Evolutionary conservation across 768 basidiomycete species (phyloP), one percentile per base, ranked within the genome.

Genomic region (Leucosporidium scottii): DNA sequence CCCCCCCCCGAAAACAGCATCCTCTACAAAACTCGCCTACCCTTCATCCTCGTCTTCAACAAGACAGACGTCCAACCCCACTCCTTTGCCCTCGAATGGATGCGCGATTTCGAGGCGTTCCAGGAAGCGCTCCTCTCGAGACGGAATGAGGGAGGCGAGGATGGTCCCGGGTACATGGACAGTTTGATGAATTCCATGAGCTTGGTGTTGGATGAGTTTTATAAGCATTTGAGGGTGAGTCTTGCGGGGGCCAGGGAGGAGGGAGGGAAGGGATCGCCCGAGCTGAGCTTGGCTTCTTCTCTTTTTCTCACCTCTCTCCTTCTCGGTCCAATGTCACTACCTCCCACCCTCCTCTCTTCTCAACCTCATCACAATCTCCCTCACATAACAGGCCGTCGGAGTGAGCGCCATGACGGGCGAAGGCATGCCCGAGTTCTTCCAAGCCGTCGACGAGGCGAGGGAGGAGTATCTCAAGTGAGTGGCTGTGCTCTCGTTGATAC

Each of bases 161-260:
- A 90, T 60, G 96, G 94, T 76, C 90, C 91, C 58, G 93, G 89
- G 50, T 98, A 97, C 78, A 96, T 97, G 93, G 93, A 91, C 77
- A 93, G 91, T 76, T 81, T 99, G 71, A 99, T 98, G 94, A 92
- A 94, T 72, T 92, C 90, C 76, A 98, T 99, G 96, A 93, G 93
- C 77, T 79, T 99, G 61, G 94, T 99, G 10, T 79, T 99, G 62
- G 96, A 99, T 75, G 96, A 98, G 76, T 99, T 99, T 74, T 99
- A 99, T 80, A 91, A 93, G 79, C 88, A 96, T 72, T 81, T 99
- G 62, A 91, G 90, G 82, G 93, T 91, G 60, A 50, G 84, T 71
- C 5, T 10, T 34, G 34, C 5, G 2, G 1, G 7, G 18, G 31
- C 6, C n/a, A 2, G 49, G 9, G 36, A 18, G 23, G 39, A 27